These are phyloP conservation scores for Fusarium albosuccineum DNA, from an alignment of 2,329 filamentous ascomycete genomes.

Conservation along the genomic window DNA sequence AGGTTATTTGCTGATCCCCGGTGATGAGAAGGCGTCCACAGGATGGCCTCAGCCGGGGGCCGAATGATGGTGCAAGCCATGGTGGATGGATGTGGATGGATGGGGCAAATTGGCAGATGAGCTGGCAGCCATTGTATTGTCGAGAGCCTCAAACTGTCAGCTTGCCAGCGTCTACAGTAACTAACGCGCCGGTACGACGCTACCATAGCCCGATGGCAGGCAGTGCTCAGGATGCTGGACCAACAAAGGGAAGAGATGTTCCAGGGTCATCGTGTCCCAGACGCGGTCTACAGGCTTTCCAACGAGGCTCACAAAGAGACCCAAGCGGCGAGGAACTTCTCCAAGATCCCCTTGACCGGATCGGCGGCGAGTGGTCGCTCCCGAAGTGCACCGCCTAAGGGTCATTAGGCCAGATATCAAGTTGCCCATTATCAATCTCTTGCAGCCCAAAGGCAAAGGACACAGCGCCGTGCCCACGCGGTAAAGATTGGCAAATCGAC, in stretches of 20 bases:
- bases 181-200: background rate
- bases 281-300: too few relatives aligned
- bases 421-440: background rate
- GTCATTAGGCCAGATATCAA: background rate
- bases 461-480: too few relatives aligned
- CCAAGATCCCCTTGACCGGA: background rate
- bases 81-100: slow-evolving; percentile 3
- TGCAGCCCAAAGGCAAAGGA: background rate
- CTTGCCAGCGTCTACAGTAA: background rate
- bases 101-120: background rate
- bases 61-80: background rate
- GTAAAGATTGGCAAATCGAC: too few relatives aligned
- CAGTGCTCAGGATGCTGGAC: background rate
- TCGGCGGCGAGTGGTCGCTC: background rate
- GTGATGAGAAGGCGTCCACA: slow-evolving; percentile 7
- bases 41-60: slow-evolving; percentile 4
- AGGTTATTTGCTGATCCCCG: slow-evolving; percentile 1
- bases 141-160: background rate
- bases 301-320: background rate
- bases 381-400: background rate
- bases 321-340: background rate
- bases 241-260: background rate
- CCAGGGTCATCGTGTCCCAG: background rate
- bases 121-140: background rate
- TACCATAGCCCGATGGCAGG: background rate